These are phyloP conservation scores for Hibiscus trionum DNA, from an alignment of 345 rosid species.

Conservation along the genomic window DNA sequence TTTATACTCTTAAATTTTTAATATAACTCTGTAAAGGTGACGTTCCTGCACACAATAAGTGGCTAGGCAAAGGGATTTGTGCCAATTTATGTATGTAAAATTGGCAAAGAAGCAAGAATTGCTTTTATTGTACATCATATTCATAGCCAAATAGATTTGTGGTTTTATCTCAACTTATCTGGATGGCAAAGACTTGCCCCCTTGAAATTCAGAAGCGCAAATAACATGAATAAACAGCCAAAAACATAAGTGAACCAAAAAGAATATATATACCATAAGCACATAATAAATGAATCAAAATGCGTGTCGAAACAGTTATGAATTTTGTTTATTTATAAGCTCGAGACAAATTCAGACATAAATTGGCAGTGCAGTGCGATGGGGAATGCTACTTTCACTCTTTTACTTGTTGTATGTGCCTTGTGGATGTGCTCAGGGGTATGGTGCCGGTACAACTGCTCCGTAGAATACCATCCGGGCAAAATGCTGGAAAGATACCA, in stretches of 20 bases:
- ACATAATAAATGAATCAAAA: conserved; percentile 2
- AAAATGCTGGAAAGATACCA: conserved; percentile 40
- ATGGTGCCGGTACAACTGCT: neutral
- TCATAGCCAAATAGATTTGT: too few species aligned
- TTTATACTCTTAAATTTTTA: too few species aligned
- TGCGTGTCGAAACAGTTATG: neutral
- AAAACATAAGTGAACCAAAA: conserved; percentile 9
- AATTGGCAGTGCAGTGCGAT: conserved; percentile 18
- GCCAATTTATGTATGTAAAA: too few species aligned
- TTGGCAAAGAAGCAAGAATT: too few species aligned
- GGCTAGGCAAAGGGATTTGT: too few species aligned
- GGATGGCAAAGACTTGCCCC: neutral
- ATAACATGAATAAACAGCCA: neutral
- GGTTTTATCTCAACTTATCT: too few species aligned
- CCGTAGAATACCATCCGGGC: conserved; percentile 15
- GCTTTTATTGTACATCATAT: too few species aligned
- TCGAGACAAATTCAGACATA: neutral
- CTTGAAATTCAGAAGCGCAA: conserved; percentile 1
- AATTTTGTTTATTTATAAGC: neutral
- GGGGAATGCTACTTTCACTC: conserved; percentile 15
- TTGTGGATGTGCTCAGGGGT: conserved; percentile 25
- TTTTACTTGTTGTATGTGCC: conserved; percentile 14
- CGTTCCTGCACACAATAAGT: too few species aligned
- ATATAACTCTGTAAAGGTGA: too few species aligned
- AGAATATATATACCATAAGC: conserved; percentile 5